Percentiles rank a stretch among this genome's conserved stretches.
These are phyloP conservation scores for Remersonia thermophila DNA, from an alignment of 2,329 filamentous ascomycete genomes.

Conservation along the genomic window DNA sequence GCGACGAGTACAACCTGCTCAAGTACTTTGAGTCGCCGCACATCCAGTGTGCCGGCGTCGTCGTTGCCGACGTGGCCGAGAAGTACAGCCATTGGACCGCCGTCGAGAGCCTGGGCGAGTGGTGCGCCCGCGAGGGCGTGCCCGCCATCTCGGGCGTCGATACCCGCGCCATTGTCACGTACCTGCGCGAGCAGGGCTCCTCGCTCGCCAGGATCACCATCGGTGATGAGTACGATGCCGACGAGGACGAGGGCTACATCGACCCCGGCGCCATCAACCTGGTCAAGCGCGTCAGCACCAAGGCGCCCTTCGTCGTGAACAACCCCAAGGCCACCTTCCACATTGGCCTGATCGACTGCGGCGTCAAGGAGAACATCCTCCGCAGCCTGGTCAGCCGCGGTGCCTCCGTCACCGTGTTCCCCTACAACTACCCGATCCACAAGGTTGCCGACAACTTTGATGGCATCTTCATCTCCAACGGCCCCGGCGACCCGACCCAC, in stretches of 20 bases:
- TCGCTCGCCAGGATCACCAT: slow-evolving; percentile 89
- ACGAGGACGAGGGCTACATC: slow-evolving; percentile 91
- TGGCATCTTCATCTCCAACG: slow-evolving; percentile 98
- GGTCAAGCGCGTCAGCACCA: slow-evolving; percentile 92
- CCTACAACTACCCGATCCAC: slow-evolving; percentile 94
- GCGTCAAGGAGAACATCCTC: slow-evolving; percentile 99
- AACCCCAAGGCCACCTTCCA: slow-evolving; percentile 75
- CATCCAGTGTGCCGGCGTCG: slow-evolving; percentile 90
- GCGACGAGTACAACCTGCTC: slow-evolving; percentile 79
- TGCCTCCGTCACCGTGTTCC: slow-evolving; percentile 86
- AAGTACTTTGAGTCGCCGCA: slow-evolving; percentile 98
- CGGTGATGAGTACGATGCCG: slow-evolving; percentile 95
- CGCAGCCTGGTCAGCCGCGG: slow-evolving; percentile 86
- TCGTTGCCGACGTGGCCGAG: slow-evolving; percentile 86
- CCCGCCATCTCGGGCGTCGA: slow-evolving; percentile 95
- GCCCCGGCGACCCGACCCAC: slow-evolving; percentile 94
- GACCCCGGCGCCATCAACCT: slow-evolving; percentile 96
- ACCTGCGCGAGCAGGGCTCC: slow-evolving; percentile 90
- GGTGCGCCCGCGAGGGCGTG: slow-evolving; percentile 93
- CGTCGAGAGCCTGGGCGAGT: slow-evolving; percentile 81
- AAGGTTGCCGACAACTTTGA: slow-evolving; percentile 97
- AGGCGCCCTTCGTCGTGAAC: slow-evolving; percentile 91
- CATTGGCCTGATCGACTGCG: slow-evolving; percentile 90
- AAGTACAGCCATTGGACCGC: slow-evolving; percentile 98
- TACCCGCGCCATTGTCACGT: slow-evolving; percentile 90